Evolutionary conservation across 495 filamentous ascomycete species (phyloP), one percentile per base, ranked within the genome.

Genomic region (Pseudevernia furfuracea): DNA sequence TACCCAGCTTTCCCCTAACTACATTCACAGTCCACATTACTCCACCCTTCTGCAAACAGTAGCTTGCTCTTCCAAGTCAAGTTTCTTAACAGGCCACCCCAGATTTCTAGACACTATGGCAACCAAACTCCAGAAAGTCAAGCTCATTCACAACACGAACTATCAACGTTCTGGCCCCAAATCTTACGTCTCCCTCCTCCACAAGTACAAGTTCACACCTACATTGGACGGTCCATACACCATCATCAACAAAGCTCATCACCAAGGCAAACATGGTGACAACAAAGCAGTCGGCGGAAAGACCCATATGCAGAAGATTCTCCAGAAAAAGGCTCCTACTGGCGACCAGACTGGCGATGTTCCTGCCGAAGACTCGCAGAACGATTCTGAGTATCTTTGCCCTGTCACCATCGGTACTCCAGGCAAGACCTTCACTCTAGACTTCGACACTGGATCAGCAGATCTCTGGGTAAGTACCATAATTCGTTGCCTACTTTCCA

Each of bases 391-490:
- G 77, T 91, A 90, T 68, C 80, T 92, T 41, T 87, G 83, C 58
- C 76, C 81, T 59, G 82, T 92, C 49, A 64, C 71, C 9, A 87
- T 92, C 68, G 89, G 89, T 37, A 88, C 84, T 1, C 87, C 88
- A 14, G 75, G 78, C 4, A 88, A 92, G 78, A 85, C 74, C 46
- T 59, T 90, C 62, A 81, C 76, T 58, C 71, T 92, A 57, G 85
- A 91, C 71, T 90, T 92, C 67, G 89, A 93, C 74, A 90, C 89
- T 37, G 89, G 87, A 15, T 89, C 87, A 53, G 79, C 86, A 10
- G 89, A 91, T 80, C 78, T 91, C 46, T 93, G 88, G 89, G 88
- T 92, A 79, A 64, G 80, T 69, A 46, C 28, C 17, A 37, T 0
- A 11, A 14, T 23, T 75, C 64, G 67, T 61, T 34, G 28, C 74